Evolutionary conservation across 257 asterid genomes (phyloP).

Genomic region (Perilla frutescens): DNA sequence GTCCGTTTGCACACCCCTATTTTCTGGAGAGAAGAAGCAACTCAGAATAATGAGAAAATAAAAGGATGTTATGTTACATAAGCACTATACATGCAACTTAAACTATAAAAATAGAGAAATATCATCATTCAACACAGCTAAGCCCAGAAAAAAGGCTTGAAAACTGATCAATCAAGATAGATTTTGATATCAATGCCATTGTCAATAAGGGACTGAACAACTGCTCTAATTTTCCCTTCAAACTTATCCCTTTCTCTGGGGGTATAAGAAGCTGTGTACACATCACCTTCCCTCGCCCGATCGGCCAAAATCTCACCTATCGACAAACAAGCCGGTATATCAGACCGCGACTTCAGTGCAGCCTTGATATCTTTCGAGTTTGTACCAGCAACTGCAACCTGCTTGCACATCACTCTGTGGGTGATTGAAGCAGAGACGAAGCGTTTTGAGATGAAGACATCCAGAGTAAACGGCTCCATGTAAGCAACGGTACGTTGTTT

Average conservation of each 20-base stretch:
- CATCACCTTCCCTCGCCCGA: constrained; percentile 93
- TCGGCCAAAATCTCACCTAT: constrained; percentile 78
- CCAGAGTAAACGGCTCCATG: constrained; percentile 59
- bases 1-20: too few species aligned
- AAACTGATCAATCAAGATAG: constrained; percentile 68
- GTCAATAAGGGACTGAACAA: constrained; percentile 92
- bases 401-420: constrained; percentile 93
- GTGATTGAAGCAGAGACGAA: constrained; percentile 92
- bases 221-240: constrained; percentile 93
- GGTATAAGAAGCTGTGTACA: constrained; percentile 80
- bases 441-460: constrained; percentile 85
- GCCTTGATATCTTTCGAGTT: constrained; percentile 95
- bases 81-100: not conserved
- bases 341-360: constrained; percentile 79
- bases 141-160: not conserved
- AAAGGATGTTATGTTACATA: too few species aligned
- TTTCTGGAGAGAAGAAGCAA: not conserved
- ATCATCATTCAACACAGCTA: not conserved
- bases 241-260: constrained; percentile 93
- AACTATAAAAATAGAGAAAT: too few species aligned
- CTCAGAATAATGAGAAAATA: not conserved
- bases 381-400: constrained; percentile 96
- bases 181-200: constrained; percentile 86
- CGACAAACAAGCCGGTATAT: constrained; percentile 89
- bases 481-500: too few species aligned